phyloP scores from a whole-genome alignment of 1,139 yeast species.

The Hyphopichia fennica region DNA sequence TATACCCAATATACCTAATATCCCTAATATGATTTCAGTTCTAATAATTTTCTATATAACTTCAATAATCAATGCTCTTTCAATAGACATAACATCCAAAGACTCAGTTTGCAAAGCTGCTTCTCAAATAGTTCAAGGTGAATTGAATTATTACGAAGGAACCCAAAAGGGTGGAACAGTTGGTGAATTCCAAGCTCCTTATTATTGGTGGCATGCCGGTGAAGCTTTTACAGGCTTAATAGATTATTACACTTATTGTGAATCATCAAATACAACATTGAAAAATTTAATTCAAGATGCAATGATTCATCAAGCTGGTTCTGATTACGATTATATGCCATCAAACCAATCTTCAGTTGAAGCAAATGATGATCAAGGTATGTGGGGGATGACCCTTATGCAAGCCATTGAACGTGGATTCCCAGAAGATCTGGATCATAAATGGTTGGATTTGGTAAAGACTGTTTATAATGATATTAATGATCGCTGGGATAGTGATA shows the following conservation, averaged over 20 bases:
- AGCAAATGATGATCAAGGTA: conserved; percentile 92
- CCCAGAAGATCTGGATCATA: conserved; percentile 31
- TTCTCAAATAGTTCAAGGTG: conserved; percentile 45
- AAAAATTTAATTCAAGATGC: conserved; percentile 56
- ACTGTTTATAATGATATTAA: conserved; percentile 7
- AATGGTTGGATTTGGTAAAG: conserved; percentile 8
- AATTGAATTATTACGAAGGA: conserved; percentile 61
- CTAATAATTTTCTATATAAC: conserved; percentile 3
- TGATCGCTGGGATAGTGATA: conserved; percentile 8
- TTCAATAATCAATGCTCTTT: conserved; percentile 10
- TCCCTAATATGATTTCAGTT: background rate
- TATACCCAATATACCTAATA: too few relatives aligned
- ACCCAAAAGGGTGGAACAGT: conserved; percentile 52
- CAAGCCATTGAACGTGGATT: conserved; percentile 82
- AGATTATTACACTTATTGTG: conserved; percentile 53
- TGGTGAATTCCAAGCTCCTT: conserved; percentile 59
- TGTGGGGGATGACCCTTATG: conserved; percentile 86
- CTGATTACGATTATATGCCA: conserved; percentile 69
- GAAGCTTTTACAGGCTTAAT: conserved; percentile 65
- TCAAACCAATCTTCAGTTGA: conserved; percentile 71
- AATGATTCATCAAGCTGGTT: conserved; percentile 65
- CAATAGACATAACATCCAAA: conserved; percentile 19
- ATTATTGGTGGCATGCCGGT: conserved; percentile 77
- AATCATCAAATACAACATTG: conserved; percentile 53
- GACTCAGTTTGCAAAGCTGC: conserved; percentile 54